Evolutionary conservation across 2,329 filamentous ascomycete genomes (phyloP), one percentile per base, ranked within the genome.

Genomic region (Colletotrichum liriopes): DNA sequence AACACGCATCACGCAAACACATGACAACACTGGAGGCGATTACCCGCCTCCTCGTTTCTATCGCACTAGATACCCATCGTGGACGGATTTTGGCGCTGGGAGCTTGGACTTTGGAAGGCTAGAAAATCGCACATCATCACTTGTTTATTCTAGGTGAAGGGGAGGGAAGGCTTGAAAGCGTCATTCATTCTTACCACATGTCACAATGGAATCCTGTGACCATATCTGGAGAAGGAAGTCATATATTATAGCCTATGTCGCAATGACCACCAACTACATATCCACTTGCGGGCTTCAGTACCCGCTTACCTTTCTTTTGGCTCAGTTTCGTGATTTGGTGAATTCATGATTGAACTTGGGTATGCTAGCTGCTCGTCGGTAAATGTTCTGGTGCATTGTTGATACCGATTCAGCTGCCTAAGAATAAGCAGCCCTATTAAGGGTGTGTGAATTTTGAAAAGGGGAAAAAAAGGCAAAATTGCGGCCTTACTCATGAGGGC

Each of bases 51-150:
- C 73, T 74, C 61, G 52, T 74, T 74, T 72, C 55, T 62, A 51
- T 55, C 65, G 63, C 64, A 74, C 65, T 67, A 76, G 74, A 76
- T 76, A 76, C 75, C 75, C 75, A 71, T 70, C 72, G 63, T 74
- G 66, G 66, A 74, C 62, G 65, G 51, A 68, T 64, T 65, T 61
- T 20, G 74, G 72, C 71, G 58, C 67, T n/a, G 62, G 54, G 47
- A 43, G 47, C 49, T 68, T 58, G 52, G 65, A 51, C 45, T 32
- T 51, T 58, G 23, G 47, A 60, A 51, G 65, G 58, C 45, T 60
- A 61, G 52, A 65, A 72, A 73, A 66, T 71, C 56, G n/a, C 29
- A 52, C 26, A 16, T 65, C 18, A 20, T 29, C 37, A 16, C 20
- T 49, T 29, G 26, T 56, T 12, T 23, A 39, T 6, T 56, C 32